Base-by-base conservation (phyloP, 495 filamentous ascomycete genomes). In the Xylaria flabelliformis region DNA sequence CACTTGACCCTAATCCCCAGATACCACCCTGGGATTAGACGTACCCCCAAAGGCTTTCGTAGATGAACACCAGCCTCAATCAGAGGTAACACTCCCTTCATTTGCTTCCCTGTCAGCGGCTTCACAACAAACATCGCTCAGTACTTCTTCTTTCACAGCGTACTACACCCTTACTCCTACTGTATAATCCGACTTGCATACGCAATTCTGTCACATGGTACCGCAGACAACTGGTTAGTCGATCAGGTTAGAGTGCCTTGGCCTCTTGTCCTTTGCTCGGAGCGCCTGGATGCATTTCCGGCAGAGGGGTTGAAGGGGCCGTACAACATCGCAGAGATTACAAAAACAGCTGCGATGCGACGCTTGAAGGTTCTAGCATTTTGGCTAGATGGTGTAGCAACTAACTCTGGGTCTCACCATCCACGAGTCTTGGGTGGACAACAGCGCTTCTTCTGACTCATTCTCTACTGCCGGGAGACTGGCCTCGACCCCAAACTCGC, bases 1-100 rank as follows among this genome's bases (percentile, higher is more conserved):
- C 67, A 41, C 56, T 69, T 34, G 58, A 48, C 73, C 73, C 73
- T 75, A 70, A 68, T 64, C 67, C 73, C 63, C 72, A 74, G 59
- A 64, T 72, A 64, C 64, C 42, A 66, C 55, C 59, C 21, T 69
- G 70, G 68, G 67, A 63, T 42, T 59, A 46, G 71, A 53, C 48
- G 68, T 70, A 63, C 66, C 41, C 41, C 67, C 26, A 32, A 61
- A 46, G 51, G 21, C 39, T 39, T 44, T 69, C 56, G 55, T 50
- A 56, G 12, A 55, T 39, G 44, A 46, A 64, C 29, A 34, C 68
- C 58, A 55, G 56, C 58, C 58, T 62, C 26, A 53, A 26, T 34
- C 39, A 63, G 39, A 42, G 39, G 68, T 42, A 26, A 53, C 32
- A 39, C 58, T 46, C 44, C 32, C 36, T 64, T 29, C 36, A 55